A percentile compares a stretch with the other conserved stretches of the same genome.
phyloP scores from a whole-genome alignment of 208 protist species.

The Naegleria gruberi region DNA sequence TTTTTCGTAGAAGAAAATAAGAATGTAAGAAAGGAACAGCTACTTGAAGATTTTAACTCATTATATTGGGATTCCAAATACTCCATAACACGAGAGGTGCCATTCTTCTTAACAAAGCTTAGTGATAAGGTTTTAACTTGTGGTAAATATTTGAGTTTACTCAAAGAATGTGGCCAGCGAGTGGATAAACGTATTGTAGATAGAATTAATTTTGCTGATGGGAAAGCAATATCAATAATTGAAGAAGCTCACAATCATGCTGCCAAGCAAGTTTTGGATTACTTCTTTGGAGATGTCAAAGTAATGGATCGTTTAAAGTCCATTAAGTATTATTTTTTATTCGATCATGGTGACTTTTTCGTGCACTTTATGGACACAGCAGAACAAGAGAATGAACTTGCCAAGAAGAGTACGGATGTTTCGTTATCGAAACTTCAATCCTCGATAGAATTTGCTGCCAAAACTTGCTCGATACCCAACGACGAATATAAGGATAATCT shows the following conservation, averaged over 20 bases:
- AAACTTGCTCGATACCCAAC: constrained; percentile 21
- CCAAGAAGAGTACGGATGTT: constrained; percentile 33
- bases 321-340: constrained; percentile 48
- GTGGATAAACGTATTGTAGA: neutral
- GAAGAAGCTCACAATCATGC: constrained; percentile 33
- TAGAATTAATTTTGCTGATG: constrained; percentile 31
- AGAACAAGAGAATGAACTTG: constrained; percentile 36
- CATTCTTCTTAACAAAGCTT: constrained; percentile 33
- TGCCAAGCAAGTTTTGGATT: neutral
- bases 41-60: constrained; percentile 35
- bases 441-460: constrained; percentile 40
- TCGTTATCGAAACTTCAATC: constrained; percentile 30
- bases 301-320: neutral
- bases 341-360: constrained; percentile 54
- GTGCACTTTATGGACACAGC: constrained; percentile 56
- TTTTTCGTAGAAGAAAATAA: constrained; percentile 43
- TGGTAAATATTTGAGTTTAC: constrained; percentile 57
- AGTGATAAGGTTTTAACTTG: constrained; percentile 37
- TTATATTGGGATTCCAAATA: constrained; percentile 40
- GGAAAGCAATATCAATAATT: constrained; percentile 31
- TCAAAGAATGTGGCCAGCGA: constrained; percentile 39
- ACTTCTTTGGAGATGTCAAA: neutral
- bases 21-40: constrained; percentile 27
- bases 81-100: constrained; percentile 28
- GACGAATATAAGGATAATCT: constrained; percentile 40